A percentile compares a stretch with the other conserved stretches of the same genome.
These are phyloP conservation scores for Curvularia verruculosa DNA, from an alignment of 2,329 filamentous ascomycete genomes.

Conservation along the genomic window DNA sequence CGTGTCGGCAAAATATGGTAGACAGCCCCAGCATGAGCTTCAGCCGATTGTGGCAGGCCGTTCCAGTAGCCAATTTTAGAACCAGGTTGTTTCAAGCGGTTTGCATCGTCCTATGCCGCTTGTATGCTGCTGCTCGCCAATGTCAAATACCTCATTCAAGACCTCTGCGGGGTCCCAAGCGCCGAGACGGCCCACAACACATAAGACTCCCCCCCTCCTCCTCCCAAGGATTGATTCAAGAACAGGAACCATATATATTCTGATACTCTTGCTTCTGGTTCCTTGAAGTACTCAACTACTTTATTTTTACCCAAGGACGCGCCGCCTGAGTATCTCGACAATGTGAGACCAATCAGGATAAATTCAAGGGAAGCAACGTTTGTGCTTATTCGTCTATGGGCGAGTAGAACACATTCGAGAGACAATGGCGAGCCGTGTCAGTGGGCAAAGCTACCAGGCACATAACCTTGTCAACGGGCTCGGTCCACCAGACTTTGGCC, in stretches of 20 bases:
- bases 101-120: slow-evolving; percentile 3
- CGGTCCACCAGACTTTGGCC: neutral
- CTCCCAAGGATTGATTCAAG: neutral
- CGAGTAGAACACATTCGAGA: neutral
- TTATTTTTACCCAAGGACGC: neutral
- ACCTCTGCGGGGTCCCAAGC: neutral
- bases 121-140: slow-evolving; percentile 6
- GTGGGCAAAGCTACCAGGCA: neutral
- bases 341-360: slow-evolving; percentile 3
- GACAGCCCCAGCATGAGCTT: neutral
- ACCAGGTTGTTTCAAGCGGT: neutral
- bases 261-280: slow-evolving; percentile 11
- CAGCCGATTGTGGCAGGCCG: slow-evolving; percentile 10
- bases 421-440: neutral
- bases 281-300: slow-evolving; percentile 1
- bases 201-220: too few species aligned
- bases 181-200: neutral
- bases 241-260: neutral
- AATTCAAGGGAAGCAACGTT: slow-evolving; percentile 17
- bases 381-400: slow-evolving; percentile 4
- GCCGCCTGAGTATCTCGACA: slow-evolving; percentile 6
- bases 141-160: slow-evolving; percentile 3
- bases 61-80: slow-evolving; percentile 5
- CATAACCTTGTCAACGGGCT: neutral
- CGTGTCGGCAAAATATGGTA: neutral